These are phyloP conservation scores for Cordyceps tenuipes DNA, from an alignment of 2,329 filamentous ascomycete genomes.

Conservation along the genomic window DNA sequence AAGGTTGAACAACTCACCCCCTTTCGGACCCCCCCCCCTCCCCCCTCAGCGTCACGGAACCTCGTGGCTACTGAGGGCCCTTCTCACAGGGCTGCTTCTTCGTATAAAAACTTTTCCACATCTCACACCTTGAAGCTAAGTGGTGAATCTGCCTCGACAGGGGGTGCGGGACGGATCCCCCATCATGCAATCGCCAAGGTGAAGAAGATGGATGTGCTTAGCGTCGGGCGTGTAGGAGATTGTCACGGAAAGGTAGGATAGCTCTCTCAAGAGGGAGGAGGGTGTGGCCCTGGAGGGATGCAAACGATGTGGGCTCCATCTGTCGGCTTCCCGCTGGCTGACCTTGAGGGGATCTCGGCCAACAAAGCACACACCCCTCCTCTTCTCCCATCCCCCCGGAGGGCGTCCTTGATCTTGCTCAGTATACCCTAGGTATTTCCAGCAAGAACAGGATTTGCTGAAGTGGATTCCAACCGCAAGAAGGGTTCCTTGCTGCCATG, in stretches of 20 bases:
- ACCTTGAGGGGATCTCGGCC: not conserved
- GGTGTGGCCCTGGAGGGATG: not conserved
- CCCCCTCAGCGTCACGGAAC: not conserved
- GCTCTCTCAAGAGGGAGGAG: not conserved
- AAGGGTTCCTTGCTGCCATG: not conserved
- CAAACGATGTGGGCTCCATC: not conserved
- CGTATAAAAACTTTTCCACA: not conserved
- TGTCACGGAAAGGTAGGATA: not conserved
- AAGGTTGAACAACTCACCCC: not conserved
- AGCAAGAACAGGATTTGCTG: not conserved
- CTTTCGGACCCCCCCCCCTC: too few relatives aligned
- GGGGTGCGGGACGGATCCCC: not conserved
- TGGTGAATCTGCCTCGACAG: slow-evolving; percentile 8
- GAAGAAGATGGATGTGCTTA: not conserved
- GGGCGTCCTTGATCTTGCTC: too few relatives aligned
- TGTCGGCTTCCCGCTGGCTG: not conserved
- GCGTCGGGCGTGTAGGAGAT: not conserved
- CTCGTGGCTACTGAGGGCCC: not conserved
- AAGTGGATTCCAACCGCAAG: not conserved
- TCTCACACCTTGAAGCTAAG: not conserved
- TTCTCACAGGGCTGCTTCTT: not conserved
- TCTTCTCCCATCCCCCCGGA: too few relatives aligned
- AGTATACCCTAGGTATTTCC: not conserved
- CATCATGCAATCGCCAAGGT: not conserved
- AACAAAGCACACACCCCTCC: not conserved